These are phyloP conservation scores for Solanum etuberosum DNA, from an alignment of 257 asterid species.

Conservation along the genomic window DNA sequence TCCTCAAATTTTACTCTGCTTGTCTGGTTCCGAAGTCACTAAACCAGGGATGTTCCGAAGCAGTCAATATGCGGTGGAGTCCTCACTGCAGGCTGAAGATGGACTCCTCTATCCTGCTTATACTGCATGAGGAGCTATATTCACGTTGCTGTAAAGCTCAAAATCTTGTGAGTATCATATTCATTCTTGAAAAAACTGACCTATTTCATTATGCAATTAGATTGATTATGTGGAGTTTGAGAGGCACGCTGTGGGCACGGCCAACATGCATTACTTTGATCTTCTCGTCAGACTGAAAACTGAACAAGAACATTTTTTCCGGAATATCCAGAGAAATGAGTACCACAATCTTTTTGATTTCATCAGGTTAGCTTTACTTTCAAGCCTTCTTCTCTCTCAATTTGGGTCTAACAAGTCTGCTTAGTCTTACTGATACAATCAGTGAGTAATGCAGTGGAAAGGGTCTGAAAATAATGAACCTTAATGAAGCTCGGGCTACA, in stretches of 20 bases:
- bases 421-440: not conserved
- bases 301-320: constrained; percentile 92
- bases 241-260: constrained; percentile 93
- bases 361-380: constrained; percentile 35
- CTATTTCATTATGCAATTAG: constrained; percentile 19
- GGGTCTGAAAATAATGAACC: constrained; percentile 70
- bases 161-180: not conserved
- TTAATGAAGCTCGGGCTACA: constrained; percentile 28
- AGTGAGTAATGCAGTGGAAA: constrained; percentile 42
- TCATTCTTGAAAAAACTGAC: constrained; percentile 7
- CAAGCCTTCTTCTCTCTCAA: not conserved
- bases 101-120: constrained; percentile 93
- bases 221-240: constrained; percentile 93
- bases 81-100: constrained; percentile 97
- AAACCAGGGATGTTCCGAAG: constrained; percentile 89
- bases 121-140: constrained; percentile 86
- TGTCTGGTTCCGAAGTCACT: constrained; percentile 87
- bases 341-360: constrained; percentile 59
- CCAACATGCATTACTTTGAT: constrained; percentile 95
- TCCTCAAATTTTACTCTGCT: constrained; percentile 58
- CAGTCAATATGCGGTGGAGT: constrained; percentile 78
- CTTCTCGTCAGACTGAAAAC: constrained; percentile 75
- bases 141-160: not conserved
- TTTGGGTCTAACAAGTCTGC: not conserved
- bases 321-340: constrained; percentile 86